Percentiles rank a stretch among this genome's conserved stretches.
phyloP scores from a whole-genome alignment of 2,329 filamentous ascomycete genomes.

The Pseudogymnoascus sp. region DNA sequence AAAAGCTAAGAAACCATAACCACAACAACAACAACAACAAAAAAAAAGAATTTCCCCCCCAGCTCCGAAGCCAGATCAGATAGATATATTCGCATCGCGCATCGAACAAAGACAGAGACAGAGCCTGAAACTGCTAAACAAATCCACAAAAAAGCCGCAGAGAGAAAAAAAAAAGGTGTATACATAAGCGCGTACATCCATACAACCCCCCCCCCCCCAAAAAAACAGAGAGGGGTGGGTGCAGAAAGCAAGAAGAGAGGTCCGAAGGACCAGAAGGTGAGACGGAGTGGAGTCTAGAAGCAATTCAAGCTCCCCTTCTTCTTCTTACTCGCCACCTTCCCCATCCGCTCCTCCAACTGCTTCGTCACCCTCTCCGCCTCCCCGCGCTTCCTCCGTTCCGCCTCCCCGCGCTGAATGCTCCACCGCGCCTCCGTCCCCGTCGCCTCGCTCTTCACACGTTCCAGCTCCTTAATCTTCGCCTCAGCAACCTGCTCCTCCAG shows the following conservation, averaged over 20 bases:
- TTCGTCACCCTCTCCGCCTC: constrained; percentile 83
- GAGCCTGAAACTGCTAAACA: background rate
- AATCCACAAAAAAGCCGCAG: constrained; percentile 11
- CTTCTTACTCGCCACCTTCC: constrained; percentile 78
- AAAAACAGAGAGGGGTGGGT: constrained; percentile 40
- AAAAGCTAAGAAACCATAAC: background rate
- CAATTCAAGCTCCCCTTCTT: constrained; percentile 95
- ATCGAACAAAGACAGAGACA: constrained; percentile 11
- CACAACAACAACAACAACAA: too few species aligned
- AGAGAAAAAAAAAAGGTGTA: constrained; percentile 6
- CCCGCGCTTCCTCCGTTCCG: constrained; percentile 86
- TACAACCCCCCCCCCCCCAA: constrained; percentile 32
- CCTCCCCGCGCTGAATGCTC: constrained; percentile 85
- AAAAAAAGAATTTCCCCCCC: constrained; percentile 1
- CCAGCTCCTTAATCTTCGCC: constrained; percentile 44
- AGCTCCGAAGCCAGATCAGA: constrained; percentile 4
- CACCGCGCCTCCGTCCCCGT: constrained; percentile 41
- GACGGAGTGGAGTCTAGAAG: constrained; percentile 43
- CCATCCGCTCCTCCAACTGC: constrained; percentile 91
- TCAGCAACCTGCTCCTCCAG: constrained; percentile 18
- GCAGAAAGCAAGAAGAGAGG: background rate
- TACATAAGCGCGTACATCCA: constrained; percentile 6
- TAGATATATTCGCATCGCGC: constrained; percentile 10
- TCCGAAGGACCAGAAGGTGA: background rate
- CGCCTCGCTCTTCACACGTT: constrained; percentile 33